Base-by-base conservation (phyloP, 1,139 yeast species). In the Starmera stellimalicola region DNA sequence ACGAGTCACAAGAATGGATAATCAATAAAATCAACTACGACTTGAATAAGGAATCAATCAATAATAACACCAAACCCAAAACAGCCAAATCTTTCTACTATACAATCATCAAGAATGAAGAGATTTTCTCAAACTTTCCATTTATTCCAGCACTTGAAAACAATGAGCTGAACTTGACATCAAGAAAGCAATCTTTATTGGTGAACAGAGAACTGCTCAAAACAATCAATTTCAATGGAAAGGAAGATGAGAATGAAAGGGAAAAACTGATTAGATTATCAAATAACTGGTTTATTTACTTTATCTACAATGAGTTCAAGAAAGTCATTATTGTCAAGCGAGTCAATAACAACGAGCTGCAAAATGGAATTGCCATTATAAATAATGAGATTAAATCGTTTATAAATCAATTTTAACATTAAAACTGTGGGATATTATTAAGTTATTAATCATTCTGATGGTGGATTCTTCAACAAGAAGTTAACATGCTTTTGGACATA, bases 401-500 rank as follows among this genome's bases (percentile, higher is more conserved):
- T 22, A n/a, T n/a, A n/a, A n/a, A n/a, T n/a, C n/a, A n/a, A n/a
- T n/a, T n/a, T n/a, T n/a, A n/a, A n/a, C n/a, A n/a, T n/a, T n/a
- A n/a, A n/a, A n/a, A n/a, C n/a, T n/a, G n/a, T n/a, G n/a, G n/a
- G n/a, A n/a, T n/a, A n/a, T n/a, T n/a, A n/a, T n/a, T n/a, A n/a
- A n/a, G n/a, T n/a, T n/a, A n/a, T n/a, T n/a, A n/a, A n/a, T n/a
- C n/a, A n/a, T n/a, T n/a, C n/a, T n/a, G n/a, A n/a, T n/a, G n/a
- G n/a, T n/a, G 35, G 62, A 48, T 36, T 52, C 48, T 39, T 37
- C 17, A 52, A 45, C 41, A 73, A 57, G 42, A 61, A 71, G 7
- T 47, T 51, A 29, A 69, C 42, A 35, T 74, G 82, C 12, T 50
- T 55, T 7, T 45, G 45, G 28, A 75, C 59, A 44, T 77, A 80